A percentile compares a stretch with the other conserved stretches of the same genome.
Conservation (phyloP, 768 basidiomycete species). For the Mycena rosella region DNA sequence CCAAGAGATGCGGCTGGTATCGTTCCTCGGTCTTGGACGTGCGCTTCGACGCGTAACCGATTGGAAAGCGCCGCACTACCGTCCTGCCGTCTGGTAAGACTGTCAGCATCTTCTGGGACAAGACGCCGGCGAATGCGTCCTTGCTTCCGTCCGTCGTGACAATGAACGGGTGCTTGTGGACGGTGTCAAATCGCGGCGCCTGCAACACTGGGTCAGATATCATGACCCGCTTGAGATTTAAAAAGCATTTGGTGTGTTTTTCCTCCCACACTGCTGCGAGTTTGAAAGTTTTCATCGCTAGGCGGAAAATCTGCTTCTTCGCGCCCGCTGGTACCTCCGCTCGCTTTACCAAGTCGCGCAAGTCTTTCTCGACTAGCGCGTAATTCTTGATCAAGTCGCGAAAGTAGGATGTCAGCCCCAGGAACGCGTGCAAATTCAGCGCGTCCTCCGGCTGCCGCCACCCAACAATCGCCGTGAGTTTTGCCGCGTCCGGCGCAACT, state of each 20-base stretch:
- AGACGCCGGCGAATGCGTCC: background rate
- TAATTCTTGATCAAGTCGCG: background rate
- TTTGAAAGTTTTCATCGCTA: background rate
- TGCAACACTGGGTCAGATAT: background rate
- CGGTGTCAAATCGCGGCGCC: background rate
- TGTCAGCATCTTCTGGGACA: constrained; percentile 36
- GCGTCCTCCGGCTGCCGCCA: constrained; percentile 14
- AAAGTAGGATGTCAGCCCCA: background rate
- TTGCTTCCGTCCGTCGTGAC: background rate
- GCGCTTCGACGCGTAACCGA: constrained; percentile 49
- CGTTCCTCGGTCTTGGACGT: constrained; percentile 45
- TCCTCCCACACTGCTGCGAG: background rate
- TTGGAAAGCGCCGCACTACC: constrained; percentile 38
- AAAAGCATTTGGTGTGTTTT: background rate
- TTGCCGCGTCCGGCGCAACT: constrained; percentile 49
- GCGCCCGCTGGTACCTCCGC: background rate
- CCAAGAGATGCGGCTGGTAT: constrained; percentile 42
- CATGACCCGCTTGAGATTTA: background rate
- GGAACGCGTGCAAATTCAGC: background rate
- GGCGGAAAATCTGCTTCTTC: background rate
- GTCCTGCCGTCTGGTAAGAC: constrained; percentile 24
- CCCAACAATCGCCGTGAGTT: constrained; percentile 53
- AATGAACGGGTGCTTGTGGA: background rate
- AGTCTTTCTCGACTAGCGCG: background rate
- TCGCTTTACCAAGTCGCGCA: background rate